Evolutionary conservation across 768 basidiomycete genomes (phyloP).

Genomic region (Naganishia vaughanmartiniae): DNA sequence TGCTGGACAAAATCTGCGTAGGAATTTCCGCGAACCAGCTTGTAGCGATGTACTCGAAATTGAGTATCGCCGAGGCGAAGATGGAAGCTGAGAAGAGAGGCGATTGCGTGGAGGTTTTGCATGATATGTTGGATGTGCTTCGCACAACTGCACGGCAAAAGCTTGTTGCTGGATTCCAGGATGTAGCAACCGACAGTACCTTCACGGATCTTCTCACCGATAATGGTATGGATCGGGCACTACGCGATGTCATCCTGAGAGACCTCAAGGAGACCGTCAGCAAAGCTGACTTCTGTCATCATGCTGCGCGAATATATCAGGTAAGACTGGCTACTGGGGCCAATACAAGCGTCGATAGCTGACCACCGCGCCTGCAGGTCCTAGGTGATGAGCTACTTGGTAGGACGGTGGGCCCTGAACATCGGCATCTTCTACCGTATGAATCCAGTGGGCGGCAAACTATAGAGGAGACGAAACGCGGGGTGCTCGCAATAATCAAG

Average conservation of each 20-base stretch:
- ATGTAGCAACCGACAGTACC: conserved; percentile 66
- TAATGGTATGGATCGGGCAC: conserved; percentile 68
- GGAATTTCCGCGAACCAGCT: conserved; percentile 64
- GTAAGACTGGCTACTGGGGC: conserved; percentile 32
- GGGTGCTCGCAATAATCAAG: conserved; percentile 70
- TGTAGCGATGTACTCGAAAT: conserved; percentile 57
- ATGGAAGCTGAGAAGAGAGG: conserved; percentile 32
- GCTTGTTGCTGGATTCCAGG: conserved; percentile 61
- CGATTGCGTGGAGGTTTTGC: conserved; percentile 64
- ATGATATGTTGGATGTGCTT: conserved; percentile 66
- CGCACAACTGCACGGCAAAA: conserved; percentile 65
- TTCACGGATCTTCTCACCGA: conserved; percentile 73
- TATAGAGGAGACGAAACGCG: conserved; percentile 67
- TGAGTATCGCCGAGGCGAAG: conserved; percentile 56
- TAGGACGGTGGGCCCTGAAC: conserved; percentile 52
- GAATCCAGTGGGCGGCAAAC: conserved; percentile 70
- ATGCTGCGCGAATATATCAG: conserved; percentile 62
- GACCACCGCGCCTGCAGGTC: conserved; percentile 55
- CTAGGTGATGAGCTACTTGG: conserved; percentile 55
- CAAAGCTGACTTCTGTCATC: conserved; percentile 63
- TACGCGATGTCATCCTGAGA: conserved; percentile 73
- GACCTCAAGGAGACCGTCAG: conserved; percentile 61
- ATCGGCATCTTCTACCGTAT: conserved; percentile 63
- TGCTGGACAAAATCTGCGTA: conserved; percentile 72
- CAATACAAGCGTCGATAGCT: no score